Evolutionary conservation across 2,329 filamentous ascomycete species (phyloP), one percentile per base, ranked within the genome.

Genomic region (Thyridium curvatum): DNA sequence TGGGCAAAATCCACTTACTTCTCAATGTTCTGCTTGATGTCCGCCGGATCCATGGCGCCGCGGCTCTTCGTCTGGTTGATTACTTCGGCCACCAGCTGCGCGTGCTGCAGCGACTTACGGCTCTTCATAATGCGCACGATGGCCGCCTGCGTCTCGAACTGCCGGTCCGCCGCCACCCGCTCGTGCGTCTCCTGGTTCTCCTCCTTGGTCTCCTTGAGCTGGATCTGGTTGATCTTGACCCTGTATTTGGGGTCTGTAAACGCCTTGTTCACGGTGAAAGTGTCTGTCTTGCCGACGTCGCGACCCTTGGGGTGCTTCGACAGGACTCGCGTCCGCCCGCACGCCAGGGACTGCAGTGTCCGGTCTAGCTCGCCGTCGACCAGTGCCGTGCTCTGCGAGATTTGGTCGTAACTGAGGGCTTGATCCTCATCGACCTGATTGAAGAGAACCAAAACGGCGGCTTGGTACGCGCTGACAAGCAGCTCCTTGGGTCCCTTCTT

Each of bases 221-320:
- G 93, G 51, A 98, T 93, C 64, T 96, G 91, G 65, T 97, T 98
- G 69, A 98, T 96, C 69, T 98, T 98, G 65, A 98, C 82, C 41
- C 89, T 81, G 62, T 86, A 85, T 61, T 93, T 94, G 15, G 82
- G 74, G 55, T 96, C 84, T 3, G 68, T 68, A 62, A 98, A 98
- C 13, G 59, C 59, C 33, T 73, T 62, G 65, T 96, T 96, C 54
- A 94, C 82, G 0, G 78, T 79, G 54, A 98, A 98, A 0, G 82
- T 86, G 62, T 98, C 94, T 0, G 77, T 86, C 1, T 69, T 55
- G 42, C 76, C 74, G 48, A 98, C 80, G 0, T 98, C 90, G 39
- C 82, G 79, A 38, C 86, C 84, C 60, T 86, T 89, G 29, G 93
- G 93, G 45, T 83, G 77, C 63, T 98, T 98, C 32, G 68, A 74